Evolutionary conservation across 2,329 filamentous ascomycete species (phyloP).

Genomic region (Coccinonectria pachysandricola): DNA sequence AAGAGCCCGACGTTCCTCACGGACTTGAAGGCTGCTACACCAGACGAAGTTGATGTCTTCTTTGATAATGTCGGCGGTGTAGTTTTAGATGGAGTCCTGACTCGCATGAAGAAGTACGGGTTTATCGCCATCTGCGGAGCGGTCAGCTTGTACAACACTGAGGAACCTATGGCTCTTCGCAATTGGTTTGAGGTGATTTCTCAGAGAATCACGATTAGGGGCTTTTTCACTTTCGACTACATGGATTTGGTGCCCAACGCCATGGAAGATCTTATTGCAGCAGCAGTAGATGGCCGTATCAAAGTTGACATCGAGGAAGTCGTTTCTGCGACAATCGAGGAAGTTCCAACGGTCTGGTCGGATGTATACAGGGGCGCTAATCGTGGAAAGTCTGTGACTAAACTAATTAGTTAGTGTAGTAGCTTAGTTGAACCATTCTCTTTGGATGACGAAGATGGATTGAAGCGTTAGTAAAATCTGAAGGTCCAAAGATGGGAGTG

Average conservation of each 20-base stretch:
- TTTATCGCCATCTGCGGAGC: conserved; percentile 18
- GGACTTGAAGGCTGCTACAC: conserved; percentile 17
- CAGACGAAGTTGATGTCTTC: conserved; percentile 19
- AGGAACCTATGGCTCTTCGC: conserved; percentile 17
- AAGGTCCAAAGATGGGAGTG: too few relatives aligned
- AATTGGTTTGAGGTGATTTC: conserved; percentile 22
- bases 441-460: too few relatives aligned
- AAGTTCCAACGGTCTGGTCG: conserved; percentile 6
- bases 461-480: too few relatives aligned
- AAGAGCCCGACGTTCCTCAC: conserved; percentile 18
- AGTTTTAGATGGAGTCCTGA: conserved; percentile 18
- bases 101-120: conserved; percentile 17
- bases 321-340: conserved; percentile 6
- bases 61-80: conserved; percentile 21
- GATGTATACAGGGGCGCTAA: conserved; percentile 6
- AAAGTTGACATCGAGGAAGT: conserved; percentile 10
- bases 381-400: conserved; percentile 5
- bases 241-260: conserved; percentile 19
- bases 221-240: conserved; percentile 22
- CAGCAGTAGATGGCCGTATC: conserved; percentile 17
- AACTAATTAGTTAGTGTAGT: conserved; percentile 5
- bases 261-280: conserved; percentile 17
- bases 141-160: conserved; percentile 19
- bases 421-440: too few relatives aligned
- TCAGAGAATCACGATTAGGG: conserved; percentile 14